Percentiles rank a stretch among this genome's conserved stretches.
Conservation (phyloP, 768 basidiomycete species). For the Tylopilus vinaceipallidus region DNA sequence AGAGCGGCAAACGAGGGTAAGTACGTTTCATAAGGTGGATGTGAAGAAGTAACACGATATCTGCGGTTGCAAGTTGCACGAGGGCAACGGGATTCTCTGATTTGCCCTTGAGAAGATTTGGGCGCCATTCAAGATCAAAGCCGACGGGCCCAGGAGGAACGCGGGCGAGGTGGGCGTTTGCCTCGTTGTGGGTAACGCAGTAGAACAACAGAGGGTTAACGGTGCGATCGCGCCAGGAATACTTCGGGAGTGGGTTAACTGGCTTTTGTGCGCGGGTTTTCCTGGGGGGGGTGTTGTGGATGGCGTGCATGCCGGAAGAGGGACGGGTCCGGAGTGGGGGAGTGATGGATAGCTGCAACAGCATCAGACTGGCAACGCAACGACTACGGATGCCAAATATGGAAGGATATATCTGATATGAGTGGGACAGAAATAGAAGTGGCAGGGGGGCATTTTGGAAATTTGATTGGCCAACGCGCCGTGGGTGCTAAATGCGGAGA, state of each 20-base stretch:
- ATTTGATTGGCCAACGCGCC: constrained; percentile 26
- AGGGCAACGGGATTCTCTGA: constrained; percentile 68
- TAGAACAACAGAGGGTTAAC: constrained; percentile 28
- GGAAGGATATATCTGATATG: constrained; percentile 7
- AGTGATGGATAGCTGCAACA: neutral
- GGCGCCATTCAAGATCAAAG: constrained; percentile 82
- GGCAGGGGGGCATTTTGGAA: constrained; percentile 6
- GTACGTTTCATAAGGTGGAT: constrained; percentile 55
- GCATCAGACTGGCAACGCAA: neutral
- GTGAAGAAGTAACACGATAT: constrained; percentile 63
- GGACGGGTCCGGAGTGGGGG: constrained; percentile 5
- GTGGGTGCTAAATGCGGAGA: constrained; percentile 7
- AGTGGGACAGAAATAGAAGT: constrained; percentile 15
- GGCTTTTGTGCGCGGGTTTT: neutral
- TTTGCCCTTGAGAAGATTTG: constrained; percentile 50
- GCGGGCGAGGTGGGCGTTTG: constrained; percentile 18
- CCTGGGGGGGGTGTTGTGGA: neutral
- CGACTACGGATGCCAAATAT: constrained; percentile 13
- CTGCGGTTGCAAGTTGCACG: constrained; percentile 62
- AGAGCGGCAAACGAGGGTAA: neutral
- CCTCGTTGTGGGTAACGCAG: constrained; percentile 32
- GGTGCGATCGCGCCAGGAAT: constrained; percentile 21
- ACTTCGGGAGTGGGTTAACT: constrained; percentile 10
- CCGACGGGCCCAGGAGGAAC: constrained; percentile 42
- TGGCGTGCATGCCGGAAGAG: constrained; percentile 7